These are phyloP conservation scores for Gremmenia infestans DNA, from an alignment of 2,329 filamentous ascomycete species.

Conservation along the genomic window DNA sequence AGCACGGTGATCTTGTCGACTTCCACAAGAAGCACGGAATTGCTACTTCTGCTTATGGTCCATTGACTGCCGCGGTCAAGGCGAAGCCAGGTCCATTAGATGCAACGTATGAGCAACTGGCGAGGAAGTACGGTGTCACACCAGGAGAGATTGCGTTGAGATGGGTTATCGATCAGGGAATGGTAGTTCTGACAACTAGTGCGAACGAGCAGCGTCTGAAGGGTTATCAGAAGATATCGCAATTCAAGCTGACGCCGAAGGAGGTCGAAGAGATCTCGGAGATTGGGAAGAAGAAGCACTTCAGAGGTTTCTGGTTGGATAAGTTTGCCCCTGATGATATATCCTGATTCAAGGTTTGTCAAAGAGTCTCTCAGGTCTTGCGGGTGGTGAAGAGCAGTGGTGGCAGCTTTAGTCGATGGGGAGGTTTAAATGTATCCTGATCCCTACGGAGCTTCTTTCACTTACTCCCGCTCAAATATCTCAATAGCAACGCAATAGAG, in stretches of 20 bases:
- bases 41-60: conserved; percentile 49
- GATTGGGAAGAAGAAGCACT: conserved; percentile 38
- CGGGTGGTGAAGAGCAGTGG: too few relatives aligned
- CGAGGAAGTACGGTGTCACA: conserved; percentile 53
- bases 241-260: conserved; percentile 53
- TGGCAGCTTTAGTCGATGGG: too few relatives aligned
- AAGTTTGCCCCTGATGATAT: conserved; percentile 6
- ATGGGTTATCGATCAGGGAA: conserved; percentile 56
- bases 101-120: conserved; percentile 44
- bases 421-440: too few relatives aligned
- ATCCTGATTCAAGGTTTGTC: too few relatives aligned
- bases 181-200: conserved; percentile 56
- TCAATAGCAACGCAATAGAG: too few relatives aligned
- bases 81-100: conserved; percentile 51
- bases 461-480: too few relatives aligned
- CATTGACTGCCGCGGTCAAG: conserved; percentile 47
- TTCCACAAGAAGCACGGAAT: conserved; percentile 56
- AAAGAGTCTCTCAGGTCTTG: too few relatives aligned
- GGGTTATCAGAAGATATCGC: conserved; percentile 46
- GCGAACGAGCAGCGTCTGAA: conserved; percentile 52
- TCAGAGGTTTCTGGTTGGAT: conserved; percentile 7
- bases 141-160: conserved; percentile 52
- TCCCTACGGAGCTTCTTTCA: too few relatives aligned
- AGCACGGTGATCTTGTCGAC: conserved; percentile 46
- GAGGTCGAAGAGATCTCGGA: conserved; percentile 54